Evolutionary conservation across 345 rosid genomes (phyloP).

Genomic region (Viola odorata): DNA sequence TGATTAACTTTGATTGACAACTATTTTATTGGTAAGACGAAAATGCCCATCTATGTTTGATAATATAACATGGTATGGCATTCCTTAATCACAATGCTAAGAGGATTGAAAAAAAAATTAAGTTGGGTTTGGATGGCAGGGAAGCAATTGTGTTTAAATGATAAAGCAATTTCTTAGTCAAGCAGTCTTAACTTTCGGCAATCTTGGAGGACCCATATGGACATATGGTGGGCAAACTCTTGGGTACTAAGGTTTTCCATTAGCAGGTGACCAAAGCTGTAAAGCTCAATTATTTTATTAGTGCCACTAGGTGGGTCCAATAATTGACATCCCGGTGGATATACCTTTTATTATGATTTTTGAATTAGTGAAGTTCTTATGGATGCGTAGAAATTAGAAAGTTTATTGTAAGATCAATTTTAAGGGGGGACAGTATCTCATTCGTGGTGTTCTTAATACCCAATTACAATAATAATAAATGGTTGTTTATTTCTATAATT

Average conservation of each 20-base stretch:
- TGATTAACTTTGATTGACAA: no score
- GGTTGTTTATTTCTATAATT: no score
- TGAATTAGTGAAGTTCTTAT: no score
- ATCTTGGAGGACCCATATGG: not conserved
- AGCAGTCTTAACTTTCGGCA: constrained; percentile 18
- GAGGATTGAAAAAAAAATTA: not conserved
- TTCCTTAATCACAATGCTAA: not conserved
- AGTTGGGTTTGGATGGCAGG: constrained; percentile 6
- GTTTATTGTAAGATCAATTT: no score
- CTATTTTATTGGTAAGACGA: not conserved
- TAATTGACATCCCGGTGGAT: not conserved
- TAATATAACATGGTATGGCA: not conserved
- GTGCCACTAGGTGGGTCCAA: constrained; percentile 12
- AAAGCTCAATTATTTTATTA: not conserved
- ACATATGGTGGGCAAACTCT: not conserved
- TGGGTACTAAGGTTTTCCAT: constrained; percentile 9
- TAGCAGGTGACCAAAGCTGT: not conserved
- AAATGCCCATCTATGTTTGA: not conserved
- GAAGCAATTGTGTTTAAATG: not conserved
- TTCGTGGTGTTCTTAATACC: no score
- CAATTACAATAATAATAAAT: no score
- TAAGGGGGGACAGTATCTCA: no score
- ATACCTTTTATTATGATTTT: no score
- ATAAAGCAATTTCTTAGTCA: not conserved
- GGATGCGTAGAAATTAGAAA: no score